A percentile compares a stretch with the other conserved stretches of the same genome.
Conservation (phyloP, 352 stramenopile species). For the Globisporangium alternatum region DNA sequence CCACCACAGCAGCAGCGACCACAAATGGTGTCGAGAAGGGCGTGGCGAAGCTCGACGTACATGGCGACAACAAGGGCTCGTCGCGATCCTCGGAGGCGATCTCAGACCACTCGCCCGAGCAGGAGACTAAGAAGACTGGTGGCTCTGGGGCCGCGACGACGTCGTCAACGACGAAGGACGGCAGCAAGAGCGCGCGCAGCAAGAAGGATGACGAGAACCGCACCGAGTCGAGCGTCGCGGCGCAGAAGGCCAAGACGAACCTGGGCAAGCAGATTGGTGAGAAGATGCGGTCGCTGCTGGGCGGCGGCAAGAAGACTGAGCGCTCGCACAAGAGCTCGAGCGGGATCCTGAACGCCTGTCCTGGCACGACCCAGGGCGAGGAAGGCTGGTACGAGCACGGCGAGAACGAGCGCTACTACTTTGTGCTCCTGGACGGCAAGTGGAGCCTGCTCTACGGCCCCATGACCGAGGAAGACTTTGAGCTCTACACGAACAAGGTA, state of each 20-base stretch:
- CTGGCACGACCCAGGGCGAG: conserved; percentile 74
- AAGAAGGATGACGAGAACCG: conserved; percentile 59
- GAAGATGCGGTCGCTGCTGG: conserved; percentile 78
- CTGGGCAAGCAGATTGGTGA: conserved; percentile 78
- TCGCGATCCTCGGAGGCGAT: conserved; percentile 17
- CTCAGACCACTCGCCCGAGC: conserved; percentile 16
- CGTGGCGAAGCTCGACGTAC: conserved; percentile 33
- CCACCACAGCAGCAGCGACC: neutral
- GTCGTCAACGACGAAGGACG: neutral
- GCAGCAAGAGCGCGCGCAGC: conserved; percentile 18
- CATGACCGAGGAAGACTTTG: conserved; percentile 85
- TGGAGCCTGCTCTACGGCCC: conserved; percentile 84
- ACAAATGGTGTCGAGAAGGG: conserved; percentile 27
- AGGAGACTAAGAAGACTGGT: conserved; percentile 16
- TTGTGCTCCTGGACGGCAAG: conserved; percentile 76
- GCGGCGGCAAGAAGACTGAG: conserved; percentile 69
- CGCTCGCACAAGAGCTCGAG: conserved; percentile 59
- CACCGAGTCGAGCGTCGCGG: conserved; percentile 28
- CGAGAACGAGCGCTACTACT: conserved; percentile 87
- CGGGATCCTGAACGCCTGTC: conserved; percentile 78
- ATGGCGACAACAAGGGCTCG: conserved; percentile 22
- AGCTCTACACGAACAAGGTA: conserved; percentile 72
- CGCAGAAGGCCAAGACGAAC: conserved; percentile 36
- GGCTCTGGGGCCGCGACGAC: neutral
- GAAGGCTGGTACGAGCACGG: conserved; percentile 88